These are phyloP conservation scores for Melastoma malabathricum DNA, from an alignment of 345 rosid species.

Conservation along the genomic window DNA sequence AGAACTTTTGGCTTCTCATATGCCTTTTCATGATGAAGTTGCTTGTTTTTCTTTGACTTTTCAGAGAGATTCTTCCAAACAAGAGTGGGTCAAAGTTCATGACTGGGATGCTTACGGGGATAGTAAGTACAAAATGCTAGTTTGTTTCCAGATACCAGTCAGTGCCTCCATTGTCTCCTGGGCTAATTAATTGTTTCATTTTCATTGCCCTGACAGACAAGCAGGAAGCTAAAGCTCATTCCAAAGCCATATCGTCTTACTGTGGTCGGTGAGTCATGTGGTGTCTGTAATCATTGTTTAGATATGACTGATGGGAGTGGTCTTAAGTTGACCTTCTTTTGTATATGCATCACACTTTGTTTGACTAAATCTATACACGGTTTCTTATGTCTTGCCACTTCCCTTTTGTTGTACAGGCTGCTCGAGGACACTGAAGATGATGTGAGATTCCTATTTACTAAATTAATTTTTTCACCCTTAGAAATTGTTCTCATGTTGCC, in stretches of 20 bases:
- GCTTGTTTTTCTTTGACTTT: conserved; percentile 7
- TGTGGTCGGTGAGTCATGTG: conserved; percentile 67
- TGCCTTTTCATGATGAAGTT: neutral
- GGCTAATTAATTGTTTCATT: conserved; percentile 3
- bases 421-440: conserved; percentile 91
- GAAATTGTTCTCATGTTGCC: too few relatives aligned
- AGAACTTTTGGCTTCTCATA: neutral
- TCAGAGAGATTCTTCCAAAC: conserved; percentile 44
- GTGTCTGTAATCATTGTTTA: neutral
- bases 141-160: neutral
- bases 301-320: neutral
- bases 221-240: conserved; percentile 79
- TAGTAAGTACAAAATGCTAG: conserved; percentile 19
- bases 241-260: conserved; percentile 78
- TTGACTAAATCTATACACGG: neutral
- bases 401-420: conserved; percentile 34
- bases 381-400: neutral
- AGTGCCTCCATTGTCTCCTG: too few relatives aligned
- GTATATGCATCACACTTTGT: too few relatives aligned
- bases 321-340: too few relatives aligned
- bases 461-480: too few relatives aligned
- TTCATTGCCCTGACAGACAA: conserved; percentile 38
- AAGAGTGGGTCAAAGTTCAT: conserved; percentile 55
- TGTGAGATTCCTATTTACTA: conserved; percentile 24
- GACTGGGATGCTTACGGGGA: conserved; percentile 44